Evolutionary conservation across 2,329 filamentous ascomycete species (phyloP).

Genomic region (Diaporthe sp.): DNA sequence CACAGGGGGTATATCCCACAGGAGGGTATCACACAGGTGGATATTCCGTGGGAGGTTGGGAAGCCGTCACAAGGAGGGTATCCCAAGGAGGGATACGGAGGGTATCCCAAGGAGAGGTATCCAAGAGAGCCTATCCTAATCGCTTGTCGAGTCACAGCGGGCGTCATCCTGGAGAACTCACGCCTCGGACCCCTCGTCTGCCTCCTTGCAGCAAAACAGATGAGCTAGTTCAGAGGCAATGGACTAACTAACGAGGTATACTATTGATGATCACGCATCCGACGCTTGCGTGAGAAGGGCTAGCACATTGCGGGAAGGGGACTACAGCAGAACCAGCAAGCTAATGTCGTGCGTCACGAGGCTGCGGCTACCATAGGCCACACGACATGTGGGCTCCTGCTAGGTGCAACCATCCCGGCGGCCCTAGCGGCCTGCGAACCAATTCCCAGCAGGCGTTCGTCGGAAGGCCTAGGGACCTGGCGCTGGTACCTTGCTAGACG

Average conservation of each 20-base stretch:
- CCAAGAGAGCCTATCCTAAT: neutral
- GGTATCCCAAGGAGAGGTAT: neutral
- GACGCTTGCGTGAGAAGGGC: neutral
- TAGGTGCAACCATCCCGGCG: slow-evolving; percentile 14
- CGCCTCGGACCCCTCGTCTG: neutral
- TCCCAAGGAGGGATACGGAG: neutral
- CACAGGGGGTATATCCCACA: neutral
- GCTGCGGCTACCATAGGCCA: slow-evolving; percentile 16
- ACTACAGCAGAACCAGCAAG: slow-evolving; percentile 6
- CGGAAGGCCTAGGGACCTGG: neutral
- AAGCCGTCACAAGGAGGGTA: neutral
- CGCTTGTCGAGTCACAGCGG: neutral
- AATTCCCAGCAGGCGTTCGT: slow-evolving; percentile 27
- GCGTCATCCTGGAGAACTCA: neutral
- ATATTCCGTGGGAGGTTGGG: neutral
- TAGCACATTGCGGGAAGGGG: slow-evolving; percentile 6
- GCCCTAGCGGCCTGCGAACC: slow-evolving; percentile 1
- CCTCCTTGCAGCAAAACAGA: neutral
- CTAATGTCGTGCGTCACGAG: slow-evolving; percentile 37
- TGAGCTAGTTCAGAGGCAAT: neutral
- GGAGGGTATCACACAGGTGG: neutral
- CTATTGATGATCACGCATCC: slow-evolving; percentile 12
- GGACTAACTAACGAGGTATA: neutral
- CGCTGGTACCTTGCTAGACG: slow-evolving; percentile 24
- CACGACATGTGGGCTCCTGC: neutral